phyloP scores from a whole-genome alignment of 164 flowering plant genomes.

The Akebia trifoliata region DNA sequence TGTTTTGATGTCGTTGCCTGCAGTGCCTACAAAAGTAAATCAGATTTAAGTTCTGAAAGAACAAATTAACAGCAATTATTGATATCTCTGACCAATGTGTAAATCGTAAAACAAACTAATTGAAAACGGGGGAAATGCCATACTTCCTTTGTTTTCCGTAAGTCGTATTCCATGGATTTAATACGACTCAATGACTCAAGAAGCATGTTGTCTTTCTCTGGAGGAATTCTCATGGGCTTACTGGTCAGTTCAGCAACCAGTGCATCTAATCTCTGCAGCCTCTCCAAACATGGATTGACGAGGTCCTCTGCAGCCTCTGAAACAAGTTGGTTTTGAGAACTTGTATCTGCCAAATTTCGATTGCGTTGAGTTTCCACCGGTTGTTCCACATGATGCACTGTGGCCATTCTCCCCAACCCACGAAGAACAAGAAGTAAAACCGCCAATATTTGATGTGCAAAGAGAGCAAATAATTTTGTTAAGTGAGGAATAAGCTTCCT shows the following conservation, averaged over 20 bases:
- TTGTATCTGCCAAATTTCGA: slow-evolving; percentile 18
- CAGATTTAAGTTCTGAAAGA: not conserved
- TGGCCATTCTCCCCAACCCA: slow-evolving; percentile 31
- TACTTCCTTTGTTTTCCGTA: slow-evolving; percentile 82
- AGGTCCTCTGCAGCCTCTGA: slow-evolving; percentile 20
- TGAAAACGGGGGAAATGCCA: slow-evolving; percentile 8
- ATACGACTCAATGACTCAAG: slow-evolving; percentile 79
- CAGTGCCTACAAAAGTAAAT: slow-evolving; percentile 38
- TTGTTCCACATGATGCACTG: slow-evolving; percentile 20
- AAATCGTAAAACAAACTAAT: not conserved
- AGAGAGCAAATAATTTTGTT: slow-evolving; percentile 22
- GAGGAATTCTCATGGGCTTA: slow-evolving; percentile 72
- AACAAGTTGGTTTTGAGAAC: slow-evolving; percentile 19
- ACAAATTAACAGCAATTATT: not conserved
- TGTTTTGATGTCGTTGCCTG: slow-evolving; percentile 78
- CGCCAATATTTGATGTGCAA: slow-evolving; percentile 38
- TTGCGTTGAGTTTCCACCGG: slow-evolving; percentile 14
- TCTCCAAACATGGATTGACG: slow-evolving; percentile 53
- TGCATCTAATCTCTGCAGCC: slow-evolving; percentile 65
- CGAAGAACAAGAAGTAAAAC: slow-evolving; percentile 36
- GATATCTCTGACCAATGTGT: not conserved
- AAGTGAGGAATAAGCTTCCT: slow-evolving; percentile 23
- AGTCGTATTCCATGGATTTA: slow-evolving; percentile 72
- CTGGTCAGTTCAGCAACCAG: slow-evolving; percentile 51
- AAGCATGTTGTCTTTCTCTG: slow-evolving; percentile 74